phyloP scores from a whole-genome alignment of 495 filamentous ascomycete genomes.

The Neurospora cerealis region DNA sequence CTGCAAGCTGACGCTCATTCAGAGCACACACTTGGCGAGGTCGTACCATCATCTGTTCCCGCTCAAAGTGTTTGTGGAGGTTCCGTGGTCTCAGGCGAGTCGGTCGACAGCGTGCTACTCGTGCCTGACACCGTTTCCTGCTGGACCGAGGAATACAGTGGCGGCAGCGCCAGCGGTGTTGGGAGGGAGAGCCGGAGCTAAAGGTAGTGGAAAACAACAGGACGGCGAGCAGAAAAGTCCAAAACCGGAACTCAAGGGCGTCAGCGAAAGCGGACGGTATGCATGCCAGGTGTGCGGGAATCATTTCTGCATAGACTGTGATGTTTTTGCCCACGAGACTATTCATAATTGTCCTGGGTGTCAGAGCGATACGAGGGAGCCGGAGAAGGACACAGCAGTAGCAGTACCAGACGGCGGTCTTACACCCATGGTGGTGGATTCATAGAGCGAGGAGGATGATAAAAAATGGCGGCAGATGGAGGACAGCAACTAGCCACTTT shows the following conservation, averaged over 20 bases:
- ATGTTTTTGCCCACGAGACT: slow-evolving; percentile 85
- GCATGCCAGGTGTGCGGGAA: slow-evolving; percentile 73
- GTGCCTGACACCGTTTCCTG: slow-evolving; percentile 45
- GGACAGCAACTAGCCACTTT: neutral
- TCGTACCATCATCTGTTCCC: slow-evolving; percentile 97
- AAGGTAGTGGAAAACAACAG: slow-evolving; percentile 28
- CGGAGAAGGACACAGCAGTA: neutral
- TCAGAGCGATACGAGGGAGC: slow-evolving; percentile 47
- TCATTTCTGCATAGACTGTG: slow-evolving; percentile 97
- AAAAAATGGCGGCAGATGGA: neutral
- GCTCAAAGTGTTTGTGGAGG: slow-evolving; percentile 79
- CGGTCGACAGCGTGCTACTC: slow-evolving; percentile 41
- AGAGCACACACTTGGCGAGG: slow-evolving; percentile 89
- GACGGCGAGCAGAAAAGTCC: slow-evolving; percentile 22
- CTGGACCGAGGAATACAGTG: slow-evolving; percentile 7
- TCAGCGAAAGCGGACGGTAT: slow-evolving; percentile 81
- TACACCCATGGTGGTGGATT: slow-evolving; percentile 29
- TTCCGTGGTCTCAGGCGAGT: slow-evolving; percentile 66
- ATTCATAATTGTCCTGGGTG: slow-evolving; percentile 95
- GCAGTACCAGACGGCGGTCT: neutral
- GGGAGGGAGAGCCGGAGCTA: neutral
- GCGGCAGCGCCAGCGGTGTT: neutral
- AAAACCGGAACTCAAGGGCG: slow-evolving; percentile 39
- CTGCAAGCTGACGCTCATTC: slow-evolving; percentile 85
- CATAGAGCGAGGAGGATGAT: slow-evolving; percentile 2